These are phyloP conservation scores for Diaporthe humulicola DNA, from an alignment of 2,329 filamentous ascomycete species.

Conservation along the genomic window DNA sequence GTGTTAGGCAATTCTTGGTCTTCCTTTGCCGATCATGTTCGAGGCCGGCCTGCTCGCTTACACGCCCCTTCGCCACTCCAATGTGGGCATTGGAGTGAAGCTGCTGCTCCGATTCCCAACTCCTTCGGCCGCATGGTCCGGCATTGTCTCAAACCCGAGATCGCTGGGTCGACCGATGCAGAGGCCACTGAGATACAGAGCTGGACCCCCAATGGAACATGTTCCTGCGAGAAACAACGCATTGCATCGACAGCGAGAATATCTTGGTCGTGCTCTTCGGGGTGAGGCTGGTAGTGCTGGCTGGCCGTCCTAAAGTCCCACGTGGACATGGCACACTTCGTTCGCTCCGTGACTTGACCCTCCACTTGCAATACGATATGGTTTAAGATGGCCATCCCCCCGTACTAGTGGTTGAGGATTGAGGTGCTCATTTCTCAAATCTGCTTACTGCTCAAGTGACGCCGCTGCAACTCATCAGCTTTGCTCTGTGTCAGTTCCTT, in stretches of 20 bases:
- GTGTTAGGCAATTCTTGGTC: not conserved
- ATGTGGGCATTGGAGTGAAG: not conserved
- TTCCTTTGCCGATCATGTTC: not conserved
- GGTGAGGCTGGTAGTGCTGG: conserved; percentile 15
- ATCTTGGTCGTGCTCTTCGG: not conserved
- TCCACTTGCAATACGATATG: not conserved
- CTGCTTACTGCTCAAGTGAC: conserved; percentile 1
- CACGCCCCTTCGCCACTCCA: not conserved
- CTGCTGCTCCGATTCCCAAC: not conserved
- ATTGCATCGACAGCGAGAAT: not conserved
- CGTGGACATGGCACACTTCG: conserved; percentile 12
- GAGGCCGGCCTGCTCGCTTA: conserved; percentile 1
- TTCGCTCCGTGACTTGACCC: not conserved
- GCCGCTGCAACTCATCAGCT: not conserved
- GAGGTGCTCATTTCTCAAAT: not conserved
- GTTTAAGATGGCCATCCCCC: not conserved
- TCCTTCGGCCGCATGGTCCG: not conserved
- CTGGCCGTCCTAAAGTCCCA: not conserved
- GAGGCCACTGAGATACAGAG: not conserved
- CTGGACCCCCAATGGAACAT: not conserved
- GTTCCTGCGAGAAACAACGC: not conserved
- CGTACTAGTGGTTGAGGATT: not conserved
- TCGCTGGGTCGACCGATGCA: not conserved
- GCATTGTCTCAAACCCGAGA: not conserved
- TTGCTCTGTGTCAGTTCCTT: not conserved